Evolutionary conservation across 2,329 filamentous ascomycete species (phyloP), one percentile per base, ranked within the genome.

Genomic region (Cordyceps farinosa): DNA sequence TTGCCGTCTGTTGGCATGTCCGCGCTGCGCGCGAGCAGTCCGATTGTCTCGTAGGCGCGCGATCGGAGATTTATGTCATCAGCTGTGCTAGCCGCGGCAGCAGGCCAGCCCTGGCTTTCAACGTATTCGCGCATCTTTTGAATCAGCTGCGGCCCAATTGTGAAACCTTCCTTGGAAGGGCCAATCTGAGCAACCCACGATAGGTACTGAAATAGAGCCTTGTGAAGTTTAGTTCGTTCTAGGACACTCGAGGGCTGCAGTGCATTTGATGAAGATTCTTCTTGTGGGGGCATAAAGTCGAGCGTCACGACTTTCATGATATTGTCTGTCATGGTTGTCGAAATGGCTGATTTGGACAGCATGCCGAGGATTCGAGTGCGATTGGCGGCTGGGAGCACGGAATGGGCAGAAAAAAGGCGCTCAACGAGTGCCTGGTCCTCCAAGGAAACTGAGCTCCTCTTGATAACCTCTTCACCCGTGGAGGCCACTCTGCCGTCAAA

Each of bases 21-120:
- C 4, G 88, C 84, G 4, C 84, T 85, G 67, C 87, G 86, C 61
- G 90, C 87, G 30, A 98, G 76, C 15, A 95, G 84, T 0, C 94
- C 95, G 45, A 98, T 91, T 0, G 91, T 92, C 73, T 98, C 94
- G 74, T 97, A 98, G 1, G 90, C 92, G 70, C 90, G 88, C 6
- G 88, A 88, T 47, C 94, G 87, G 50, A 97, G 80, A 3, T 84
- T 82, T 61, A 88, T 78, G 61, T 88, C 85, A 54, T 89, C 86
- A 11, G 80, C 74, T 2, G 84, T 82, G 13, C 81, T 73, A 67
- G 86, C 83, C 59, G 85, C 77, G 1, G 88, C 84, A 27, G 78
- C 78, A 2, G 93, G 93, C 93, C 93, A 97, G 6, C 92, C 92
- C 74, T 96, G 91, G 38, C 84, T 82, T 66, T 89, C 83, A 61